Base-by-base conservation (phyloP, 1,139 yeast genomes). In the Pichia sp. region DNA sequence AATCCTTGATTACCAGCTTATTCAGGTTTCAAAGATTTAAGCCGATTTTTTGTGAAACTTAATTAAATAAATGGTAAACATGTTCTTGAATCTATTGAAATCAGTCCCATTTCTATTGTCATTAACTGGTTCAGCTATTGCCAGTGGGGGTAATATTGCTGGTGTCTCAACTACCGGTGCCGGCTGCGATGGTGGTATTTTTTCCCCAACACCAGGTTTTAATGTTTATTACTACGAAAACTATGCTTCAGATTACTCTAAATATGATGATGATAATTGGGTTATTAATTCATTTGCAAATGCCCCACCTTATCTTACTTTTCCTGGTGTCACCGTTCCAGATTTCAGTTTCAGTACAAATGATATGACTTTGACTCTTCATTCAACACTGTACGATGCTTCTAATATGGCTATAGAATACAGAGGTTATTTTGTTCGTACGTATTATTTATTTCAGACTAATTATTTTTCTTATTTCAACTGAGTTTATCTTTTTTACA, bases 181-280 rank as follows among this genome's bases (percentile, higher is more conserved):
- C n/a, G 39, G 39, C 6, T 34, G 39, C n/a, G n/a, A 9, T n/a
- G 39, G 22, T n/a, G 10, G 22, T 34, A 22, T 34, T 34, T 8
- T 22, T n/a, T 6, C 7, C n/a, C 8, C 39, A n/a, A n/a, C 39
- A 11, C 8, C 11, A n/a, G 39, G 39, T n/a, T 34, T 55, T 19
- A 44, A 47, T 33, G 57, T 56, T 5, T 50, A 43, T 42, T 55
- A 53, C 31, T 51, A 19, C 25, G 48, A 50, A 36, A 53, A 53
- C 29, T 50, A 11, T 16, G 31, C 5, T 45, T 56, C n/a, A n/a
- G n/a, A n/a, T n/a, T n/a, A n/a, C n/a, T n/a, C n/a, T n/a, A n/a
- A n/a, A n/a, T n/a, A n/a, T 48, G 25, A 48, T 30, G 1, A 46
- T 14, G 18, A 53, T 25, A n/a, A 34, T 22, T 53, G 39, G 33